Evolutionary conservation across 73 alveolate genomes (phyloP), one percentile per base, ranked within the genome.

Genomic region (Stentor coeruleus): DNA sequence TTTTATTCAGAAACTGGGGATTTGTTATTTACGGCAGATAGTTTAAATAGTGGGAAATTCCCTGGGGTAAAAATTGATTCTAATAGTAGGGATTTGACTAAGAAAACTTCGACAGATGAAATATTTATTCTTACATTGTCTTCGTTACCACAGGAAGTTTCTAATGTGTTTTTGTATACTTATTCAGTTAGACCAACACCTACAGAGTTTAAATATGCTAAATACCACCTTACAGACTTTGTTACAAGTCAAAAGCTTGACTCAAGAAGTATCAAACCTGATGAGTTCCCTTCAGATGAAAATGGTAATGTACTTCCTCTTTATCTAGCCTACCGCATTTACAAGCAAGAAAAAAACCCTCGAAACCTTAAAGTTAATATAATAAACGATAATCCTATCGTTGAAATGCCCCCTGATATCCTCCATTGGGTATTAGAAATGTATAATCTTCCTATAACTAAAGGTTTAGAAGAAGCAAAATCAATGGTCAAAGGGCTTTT

Each of bases 1-100:
- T 20, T 66, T 40, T 66, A 66, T 33, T 20, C 40, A 11, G 39
- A 66, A 66, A 33, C n/a, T 66, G 79, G 79, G n/a, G n/a, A n/a
- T n/a, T n/a, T n/a, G n/a, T n/a, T n/a, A n/a, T n/a, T n/a, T n/a
- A n/a, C n/a, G n/a, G n/a, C n/a, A n/a, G n/a, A n/a, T n/a, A n/a
- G n/a, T n/a, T n/a, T n/a, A n/a, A n/a, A n/a, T n/a, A n/a, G n/a
- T n/a, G n/a, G n/a, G n/a, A n/a, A n/a, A n/a, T n/a, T n/a, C n/a
- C n/a, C n/a, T n/a, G n/a, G n/a, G n/a, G n/a, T n/a, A n/a, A n/a
- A n/a, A n/a, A 49, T 49, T 49, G 6, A 49, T 49, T 6, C 28
- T 11, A 49, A 15, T 15, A 11, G 60, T 15, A 6, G 60, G 6
- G 60, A 49, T 49, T 6, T 49, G 28, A 49, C 28, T 49, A 6